Base-by-base conservation (phyloP, 75 land plant genomes). In the Azolla pinnata region DNA sequence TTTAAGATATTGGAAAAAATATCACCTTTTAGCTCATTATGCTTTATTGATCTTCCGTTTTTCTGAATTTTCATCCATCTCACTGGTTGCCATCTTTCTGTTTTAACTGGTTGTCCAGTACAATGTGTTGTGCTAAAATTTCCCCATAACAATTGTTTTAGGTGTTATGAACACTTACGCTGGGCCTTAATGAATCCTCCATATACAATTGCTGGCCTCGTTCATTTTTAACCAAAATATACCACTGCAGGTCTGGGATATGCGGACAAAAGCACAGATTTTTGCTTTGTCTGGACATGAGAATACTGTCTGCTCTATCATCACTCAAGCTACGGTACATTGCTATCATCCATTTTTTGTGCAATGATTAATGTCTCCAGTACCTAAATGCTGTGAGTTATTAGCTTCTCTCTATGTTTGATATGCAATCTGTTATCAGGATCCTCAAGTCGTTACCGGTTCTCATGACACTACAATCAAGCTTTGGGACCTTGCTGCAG, bases 361-460 rank as follows among this genome's bases (percentile, higher is more conserved):
- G 12, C 42, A 38, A 8, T 38, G 14, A 8, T 7, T 14, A 38
- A 8, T 14, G 14, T 38, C 42, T 38, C 12, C 7, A 8, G 7
- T 38, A 38, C 14, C 14, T 14, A 38, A 38, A 38, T 38, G 7
- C 42, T 8, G 42, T 38, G 7, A 38, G 7, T 14, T 38, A 38
- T 38, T 38, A 7, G 14, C 42, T 38, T 38, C 12, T 38, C 12
- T 38, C 12, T 38, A 38, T 14, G 14, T 7, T 38, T 7, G 7
- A 38, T 14, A 38, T 38, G 14, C 14, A n/a, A n/a, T 46, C 23
- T 46, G 12, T 32, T 63, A 38, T 16, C 85, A 95, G 99, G 92
- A 95, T 70, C 99, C 99, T 27, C 99, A 95, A 76, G 99, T 95
- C 47, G 97, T 95, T 16, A 95, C 99, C 35, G 99, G 99, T 8